Evolutionary conservation across 805 yeast genomes (phyloP).

Genomic region (Kodamaea jinghongensis): DNA sequence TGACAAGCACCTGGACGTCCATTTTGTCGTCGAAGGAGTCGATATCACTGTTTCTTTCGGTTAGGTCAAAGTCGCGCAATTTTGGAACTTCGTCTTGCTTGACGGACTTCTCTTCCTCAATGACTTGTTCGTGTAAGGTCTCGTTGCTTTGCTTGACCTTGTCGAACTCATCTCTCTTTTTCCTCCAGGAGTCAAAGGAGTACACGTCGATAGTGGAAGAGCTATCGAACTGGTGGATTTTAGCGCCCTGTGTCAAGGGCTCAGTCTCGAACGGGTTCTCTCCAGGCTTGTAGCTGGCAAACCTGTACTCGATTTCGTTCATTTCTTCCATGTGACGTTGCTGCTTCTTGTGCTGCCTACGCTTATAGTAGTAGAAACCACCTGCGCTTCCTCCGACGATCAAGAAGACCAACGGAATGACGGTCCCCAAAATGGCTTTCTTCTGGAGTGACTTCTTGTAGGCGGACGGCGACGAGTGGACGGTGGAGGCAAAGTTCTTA

Average conservation of each 20-base stretch:
- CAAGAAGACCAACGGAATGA: constrained; percentile 24
- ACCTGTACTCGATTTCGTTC: constrained; percentile 27
- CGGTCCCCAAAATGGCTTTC: constrained; percentile 38
- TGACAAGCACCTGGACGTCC: constrained; percentile 72
- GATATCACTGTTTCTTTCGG: background rate
- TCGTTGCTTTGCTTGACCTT: constrained; percentile 3
- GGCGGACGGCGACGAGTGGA: background rate
- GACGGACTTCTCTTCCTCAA: constrained; percentile 5
- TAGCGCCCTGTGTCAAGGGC: constrained; percentile 1
- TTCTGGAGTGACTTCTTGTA: constrained; percentile 2
- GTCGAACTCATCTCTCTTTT: constrained; percentile 48
- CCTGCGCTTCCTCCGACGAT: constrained; percentile 12
- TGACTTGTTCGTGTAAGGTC: constrained; percentile 14
- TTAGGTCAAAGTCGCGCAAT: constrained; percentile 2
- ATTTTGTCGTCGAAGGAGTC: constrained; percentile 43
- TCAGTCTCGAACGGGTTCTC: constrained; percentile 9
- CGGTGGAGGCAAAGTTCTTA: constrained; percentile 16
- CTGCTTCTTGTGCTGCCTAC: constrained; percentile 14
- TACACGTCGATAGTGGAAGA: constrained; percentile 42
- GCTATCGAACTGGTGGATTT: constrained; percentile 24
- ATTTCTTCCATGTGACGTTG: constrained; percentile 17
- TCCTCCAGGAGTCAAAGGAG: constrained; percentile 53
- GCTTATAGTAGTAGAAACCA: constrained; percentile 21
- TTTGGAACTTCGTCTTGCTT: background rate
- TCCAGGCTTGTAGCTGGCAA: constrained; percentile 22